Percentiles rank a stretch among this genome's conserved stretches.
These are phyloP conservation scores for Phytophthora sp. DNA, from an alignment of 352 stramenopile genomes.

Conservation along the genomic window DNA sequence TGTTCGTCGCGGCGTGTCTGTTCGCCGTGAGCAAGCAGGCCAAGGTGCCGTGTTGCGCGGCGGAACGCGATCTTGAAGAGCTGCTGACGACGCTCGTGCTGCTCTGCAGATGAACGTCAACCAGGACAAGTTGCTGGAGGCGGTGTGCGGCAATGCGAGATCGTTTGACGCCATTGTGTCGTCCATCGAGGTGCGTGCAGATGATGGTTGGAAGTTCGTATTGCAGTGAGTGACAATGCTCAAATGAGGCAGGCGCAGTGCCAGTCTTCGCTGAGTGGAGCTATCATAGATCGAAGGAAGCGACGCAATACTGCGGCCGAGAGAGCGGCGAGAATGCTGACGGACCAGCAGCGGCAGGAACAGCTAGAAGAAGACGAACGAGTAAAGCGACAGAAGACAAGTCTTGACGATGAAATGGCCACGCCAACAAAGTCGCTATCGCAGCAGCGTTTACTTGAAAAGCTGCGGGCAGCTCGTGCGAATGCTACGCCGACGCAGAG, in stretches of 20 bases:
- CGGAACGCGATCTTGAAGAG: slow-evolving; percentile 15
- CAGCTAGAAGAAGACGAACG: slow-evolving; percentile 36
- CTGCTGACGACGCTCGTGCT: slow-evolving; percentile 1
- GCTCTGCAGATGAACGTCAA: slow-evolving; percentile 60
- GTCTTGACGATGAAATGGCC: slow-evolving; percentile 3
- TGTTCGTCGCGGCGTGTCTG: slow-evolving; percentile 72
- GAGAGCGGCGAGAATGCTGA: slow-evolving; percentile 20
- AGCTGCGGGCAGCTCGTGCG: slow-evolving; percentile 17
- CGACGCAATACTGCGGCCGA: slow-evolving; percentile 18
- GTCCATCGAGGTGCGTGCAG: slow-evolving; percentile 58
- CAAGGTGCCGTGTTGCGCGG: no score
- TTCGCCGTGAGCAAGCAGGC: slow-evolving; percentile 71
- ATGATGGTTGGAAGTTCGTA: background rate
- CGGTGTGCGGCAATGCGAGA: slow-evolving; percentile 64
- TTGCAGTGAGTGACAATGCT: no score
- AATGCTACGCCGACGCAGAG: background rate
- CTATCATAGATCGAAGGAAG: slow-evolving; percentile 44
- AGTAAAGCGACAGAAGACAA: slow-evolving; percentile 27
- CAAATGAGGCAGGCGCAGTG: slow-evolving; percentile 55
- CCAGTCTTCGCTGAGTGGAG: slow-evolving; percentile 47
- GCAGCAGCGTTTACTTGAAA: slow-evolving; percentile 28
- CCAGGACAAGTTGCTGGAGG: slow-evolving; percentile 57
- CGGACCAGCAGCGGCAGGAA: slow-evolving; percentile 23
- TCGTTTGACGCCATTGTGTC: slow-evolving; percentile 72
- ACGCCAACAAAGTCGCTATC: slow-evolving; percentile 17